Conservation (phyloP, 345 rosid species). For the Eucalyptus leucophloia region DNA sequence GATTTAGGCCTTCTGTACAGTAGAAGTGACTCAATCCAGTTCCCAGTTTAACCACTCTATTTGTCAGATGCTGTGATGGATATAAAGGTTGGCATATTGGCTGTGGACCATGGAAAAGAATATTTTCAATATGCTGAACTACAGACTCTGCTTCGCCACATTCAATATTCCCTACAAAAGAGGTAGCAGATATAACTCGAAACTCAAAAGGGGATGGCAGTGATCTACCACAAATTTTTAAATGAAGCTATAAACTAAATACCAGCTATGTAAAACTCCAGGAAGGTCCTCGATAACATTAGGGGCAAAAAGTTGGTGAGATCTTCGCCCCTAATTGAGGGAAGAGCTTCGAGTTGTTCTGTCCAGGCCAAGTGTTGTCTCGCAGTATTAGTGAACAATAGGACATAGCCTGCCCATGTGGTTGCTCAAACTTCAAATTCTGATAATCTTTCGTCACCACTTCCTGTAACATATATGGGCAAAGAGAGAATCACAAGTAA, state of each 20-base stretch:
- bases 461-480: constrained; percentile 31
- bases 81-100: too few species aligned
- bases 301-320: constrained; percentile 56
- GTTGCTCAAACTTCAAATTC: constrained; percentile 73
- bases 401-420: constrained; percentile 69
- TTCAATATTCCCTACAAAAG: constrained; percentile 31
- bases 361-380: constrained; percentile 66
- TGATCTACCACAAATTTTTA: not conserved
- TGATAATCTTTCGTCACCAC: constrained; percentile 53
- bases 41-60: too few species aligned
- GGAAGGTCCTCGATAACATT: constrained; percentile 61
- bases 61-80: too few species aligned
- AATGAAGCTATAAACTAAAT: not conserved
- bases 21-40: too few species aligned
- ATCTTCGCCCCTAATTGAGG: constrained; percentile 43
- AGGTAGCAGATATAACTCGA: not conserved
- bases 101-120: too few species aligned
- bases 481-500: not conserved
- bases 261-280: constrained; percentile 85
- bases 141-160: too few species aligned
- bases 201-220: not conserved
- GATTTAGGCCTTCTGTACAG: too few species aligned
- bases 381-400: constrained; percentile 55
- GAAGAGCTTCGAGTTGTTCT: constrained; percentile 61
- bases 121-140: too few species aligned